These are phyloP conservation scores for Eucalyptus brandiana DNA, from an alignment of 345 rosid genomes.

Conservation along the genomic window DNA sequence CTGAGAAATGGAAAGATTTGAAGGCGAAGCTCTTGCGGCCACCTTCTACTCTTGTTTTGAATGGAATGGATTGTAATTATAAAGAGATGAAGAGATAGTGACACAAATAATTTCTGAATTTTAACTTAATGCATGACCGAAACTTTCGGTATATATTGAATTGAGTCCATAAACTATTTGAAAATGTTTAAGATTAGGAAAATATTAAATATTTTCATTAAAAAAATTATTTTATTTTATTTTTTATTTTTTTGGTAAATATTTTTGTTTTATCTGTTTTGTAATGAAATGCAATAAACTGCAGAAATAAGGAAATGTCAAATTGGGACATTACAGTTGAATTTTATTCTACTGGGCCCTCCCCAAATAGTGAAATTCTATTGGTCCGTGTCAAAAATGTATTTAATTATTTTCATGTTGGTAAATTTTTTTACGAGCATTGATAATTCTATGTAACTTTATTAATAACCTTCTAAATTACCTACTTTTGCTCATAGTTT, in stretches of 20 bases:
- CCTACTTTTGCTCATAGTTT: background rate
- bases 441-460: background rate
- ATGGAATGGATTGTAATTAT: too few species aligned
- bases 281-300: background rate
- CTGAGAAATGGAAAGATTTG: conserved; percentile 19
- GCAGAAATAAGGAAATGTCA: background rate
- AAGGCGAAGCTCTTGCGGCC: background rate
- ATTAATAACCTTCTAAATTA: background rate
- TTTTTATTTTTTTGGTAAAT: too few species aligned
- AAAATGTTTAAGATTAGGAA: rapidly evolving
- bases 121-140: too few species aligned
- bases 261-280: background rate
- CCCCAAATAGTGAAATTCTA: background rate
- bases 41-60: too few species aligned
- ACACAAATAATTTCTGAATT: too few species aligned
- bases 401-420: too few species aligned
- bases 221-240: background rate
- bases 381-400: background rate
- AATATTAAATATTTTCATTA: too few species aligned
- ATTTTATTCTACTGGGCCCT: background rate
- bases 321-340: background rate
- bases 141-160: too few species aligned
- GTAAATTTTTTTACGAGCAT: too few species aligned
- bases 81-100: too few species aligned
- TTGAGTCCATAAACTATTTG: too few species aligned